Base-by-base conservation (phyloP, 2,329 filamentous ascomycete genomes). In the Colletotrichum sidae region DNA sequence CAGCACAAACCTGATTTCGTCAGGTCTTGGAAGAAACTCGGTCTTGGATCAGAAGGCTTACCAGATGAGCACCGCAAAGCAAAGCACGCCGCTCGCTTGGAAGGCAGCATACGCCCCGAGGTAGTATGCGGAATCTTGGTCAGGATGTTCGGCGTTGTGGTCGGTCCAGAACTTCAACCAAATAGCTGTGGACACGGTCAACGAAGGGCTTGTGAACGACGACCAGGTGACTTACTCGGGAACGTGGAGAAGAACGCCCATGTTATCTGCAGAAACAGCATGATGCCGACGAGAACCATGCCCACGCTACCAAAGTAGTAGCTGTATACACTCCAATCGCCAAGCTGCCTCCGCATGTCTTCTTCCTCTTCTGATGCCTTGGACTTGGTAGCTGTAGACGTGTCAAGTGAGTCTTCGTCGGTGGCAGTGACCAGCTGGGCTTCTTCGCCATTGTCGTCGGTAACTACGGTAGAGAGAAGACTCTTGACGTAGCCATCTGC, bases 401-500 rank as follows among this genome's bases (percentile, higher is more conserved):
- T 10, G 38, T 56, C 35, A 17, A 1, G 2, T 4, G 39, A 33
- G 6, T 13, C 13, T 11, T 65, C 49, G 6, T 63, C 42, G 13
- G 25, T 2, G 8, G 25, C 12, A 11, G 17, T 13, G 6, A 12
- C 12, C 12, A 13, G 17, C 9, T 54, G 33, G 11, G 6, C 11
- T 6, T 39, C 25, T 4, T 37, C 33, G 25, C 9, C 34, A 17
- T 17, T 13, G 3, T 17, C 35, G 11, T 51, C 33, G 11, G 60
- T 42, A 8, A 25, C 35, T 4, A 15, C 37, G 4, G 25, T 5
- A 25, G 55, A 10, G 0, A 73, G 68, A 33, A 77, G 74, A 44
- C 67, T 70, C 4, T 72, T 72, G 11, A 79, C 71, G 55, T 78
- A 79, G 17, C 76, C 75, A 9, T 73, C 74, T 7, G 71, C 61